phyloP scores from a whole-genome alignment of 371 early-diverging fungal species.

The Syncephalastrum sp. region DNA sequence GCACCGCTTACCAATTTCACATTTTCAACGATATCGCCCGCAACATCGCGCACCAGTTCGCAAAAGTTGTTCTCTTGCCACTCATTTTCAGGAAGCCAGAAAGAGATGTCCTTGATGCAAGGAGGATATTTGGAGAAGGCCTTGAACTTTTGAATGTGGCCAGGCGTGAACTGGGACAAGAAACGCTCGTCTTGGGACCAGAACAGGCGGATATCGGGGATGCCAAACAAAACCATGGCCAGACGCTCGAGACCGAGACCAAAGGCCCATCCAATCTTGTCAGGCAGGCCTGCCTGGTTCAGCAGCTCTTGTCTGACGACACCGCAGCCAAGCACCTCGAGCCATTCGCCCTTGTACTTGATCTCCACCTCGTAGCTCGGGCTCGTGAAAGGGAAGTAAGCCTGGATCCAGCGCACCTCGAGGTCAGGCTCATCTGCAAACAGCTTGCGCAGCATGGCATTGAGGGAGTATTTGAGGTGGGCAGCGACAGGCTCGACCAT shows the following conservation, averaged over 20 bases:
- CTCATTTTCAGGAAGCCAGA: slow-evolving; percentile 70
- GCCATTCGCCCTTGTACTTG: slow-evolving; percentile 90
- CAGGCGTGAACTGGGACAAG: slow-evolving; percentile 77
- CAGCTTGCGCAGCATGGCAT: slow-evolving; percentile 73
- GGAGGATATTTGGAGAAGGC: slow-evolving; percentile 84
- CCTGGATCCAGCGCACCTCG: slow-evolving; percentile 94
- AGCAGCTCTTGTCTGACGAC: slow-evolving; percentile 86
- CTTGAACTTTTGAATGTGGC: slow-evolving; percentile 67
- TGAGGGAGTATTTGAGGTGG: slow-evolving; percentile 80
- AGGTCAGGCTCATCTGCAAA: slow-evolving; percentile 67
- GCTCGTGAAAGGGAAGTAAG: slow-evolving; percentile 93
- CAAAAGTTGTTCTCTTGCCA: slow-evolving; percentile 94
- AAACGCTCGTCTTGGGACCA: slow-evolving; percentile 94
- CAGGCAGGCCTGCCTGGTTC: slow-evolving; percentile 62
- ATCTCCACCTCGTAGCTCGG: slow-evolving; percentile 98
- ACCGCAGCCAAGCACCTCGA: slow-evolving; percentile 95
- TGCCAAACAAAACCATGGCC: slow-evolving; percentile 93
- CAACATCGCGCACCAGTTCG: slow-evolving; percentile 89
- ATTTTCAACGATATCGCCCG: slow-evolving; percentile 91
- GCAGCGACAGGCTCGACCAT: slow-evolving; percentile 55
- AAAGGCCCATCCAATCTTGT: slow-evolving; percentile 95
- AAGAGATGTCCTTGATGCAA: slow-evolving; percentile 93
- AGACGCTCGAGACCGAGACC: slow-evolving; percentile 96
- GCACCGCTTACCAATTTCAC: slow-evolving; percentile 68
- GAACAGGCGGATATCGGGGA: slow-evolving; percentile 96